Evolutionary conservation across 129 eudicot genomes (phyloP).

Genomic region (Artemisia tridentata): DNA sequence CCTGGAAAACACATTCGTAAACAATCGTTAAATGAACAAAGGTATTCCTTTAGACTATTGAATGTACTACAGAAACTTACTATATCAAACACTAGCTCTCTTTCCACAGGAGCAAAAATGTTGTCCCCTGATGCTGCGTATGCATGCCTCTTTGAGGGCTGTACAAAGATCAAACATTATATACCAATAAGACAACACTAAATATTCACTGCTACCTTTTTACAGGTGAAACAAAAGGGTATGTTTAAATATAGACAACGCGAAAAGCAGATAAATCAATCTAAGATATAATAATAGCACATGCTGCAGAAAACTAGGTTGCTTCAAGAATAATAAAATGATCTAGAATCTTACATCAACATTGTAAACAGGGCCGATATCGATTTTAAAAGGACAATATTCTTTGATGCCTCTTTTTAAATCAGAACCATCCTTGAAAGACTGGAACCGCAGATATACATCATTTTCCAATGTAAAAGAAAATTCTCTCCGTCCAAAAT

Average conservation of each 20-base stretch:
- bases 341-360: neutral
- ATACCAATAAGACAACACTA: slow-evolving; percentile 5
- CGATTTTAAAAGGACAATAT: slow-evolving; percentile 81
- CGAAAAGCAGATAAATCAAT: too few species aligned
- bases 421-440: slow-evolving; percentile 59
- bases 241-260: too few species aligned
- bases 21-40: slow-evolving; percentile 7
- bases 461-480: slow-evolving; percentile 79
- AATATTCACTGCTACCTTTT: neutral
- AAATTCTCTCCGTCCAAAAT: slow-evolving; percentile 76
- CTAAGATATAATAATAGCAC: slow-evolving; percentile 37
- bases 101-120: slow-evolving; percentile 86
- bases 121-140: slow-evolving; percentile 82
- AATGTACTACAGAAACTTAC: slow-evolving; percentile 43
- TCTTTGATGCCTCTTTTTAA: slow-evolving; percentile 74
- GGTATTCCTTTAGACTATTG: neutral
- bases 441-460: slow-evolving; percentile 76
- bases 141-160: slow-evolving; percentile 95
- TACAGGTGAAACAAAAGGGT: slow-evolving; percentile 23
- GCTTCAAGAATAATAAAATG: neutral
- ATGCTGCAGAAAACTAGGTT: slow-evolving; percentile 41
- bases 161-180: slow-evolving; percentile 32
- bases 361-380: slow-evolving; percentile 76
- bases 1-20: slow-evolving; percentile 43
- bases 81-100: slow-evolving; percentile 88